Percentiles rank a stretch among this genome's conserved stretches.
Evolutionary conservation across 1,284 basidiomycete genomes (phyloP).

Genomic region (Wallemia hederae): DNA sequence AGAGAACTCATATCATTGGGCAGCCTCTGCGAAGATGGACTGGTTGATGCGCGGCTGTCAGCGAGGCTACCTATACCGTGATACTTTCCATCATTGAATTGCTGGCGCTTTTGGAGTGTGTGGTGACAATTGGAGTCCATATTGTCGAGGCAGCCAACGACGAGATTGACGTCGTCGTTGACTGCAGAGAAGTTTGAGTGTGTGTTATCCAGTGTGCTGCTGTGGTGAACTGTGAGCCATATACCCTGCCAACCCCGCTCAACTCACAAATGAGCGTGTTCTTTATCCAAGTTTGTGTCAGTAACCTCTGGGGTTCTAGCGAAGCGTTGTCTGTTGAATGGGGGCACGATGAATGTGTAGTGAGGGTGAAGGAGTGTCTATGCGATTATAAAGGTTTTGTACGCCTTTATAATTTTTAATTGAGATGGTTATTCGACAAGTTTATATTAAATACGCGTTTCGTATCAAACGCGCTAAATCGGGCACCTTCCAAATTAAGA

Average conservation of each 20-base stretch:
- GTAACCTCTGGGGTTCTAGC: background rate
- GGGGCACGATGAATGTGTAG: background rate
- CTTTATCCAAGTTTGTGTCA: background rate
- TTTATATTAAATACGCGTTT: too few relatives aligned
- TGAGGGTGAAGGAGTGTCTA: background rate
- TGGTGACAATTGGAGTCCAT: background rate
- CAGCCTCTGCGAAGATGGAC: background rate
- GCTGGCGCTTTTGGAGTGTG: background rate
- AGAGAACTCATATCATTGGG: background rate
- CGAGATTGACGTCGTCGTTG: background rate
- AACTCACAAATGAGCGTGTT: background rate
- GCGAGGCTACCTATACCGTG: background rate
- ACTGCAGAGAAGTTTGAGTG: background rate
- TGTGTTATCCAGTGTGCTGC: background rate
- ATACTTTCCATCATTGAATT: background rate
- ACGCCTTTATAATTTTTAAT: background rate
- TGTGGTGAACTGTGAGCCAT: background rate
- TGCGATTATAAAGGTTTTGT: background rate
- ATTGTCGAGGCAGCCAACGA: background rate
- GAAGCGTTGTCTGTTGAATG: background rate
- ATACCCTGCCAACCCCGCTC: background rate
- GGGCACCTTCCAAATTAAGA: background rate
- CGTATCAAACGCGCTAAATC: background rate
- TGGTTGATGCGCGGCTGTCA: background rate
- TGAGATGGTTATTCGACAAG: too few relatives aligned